Base-by-base conservation (phyloP, 1,284 basidiomycete species). In the Stereum hirsutum region DNA sequence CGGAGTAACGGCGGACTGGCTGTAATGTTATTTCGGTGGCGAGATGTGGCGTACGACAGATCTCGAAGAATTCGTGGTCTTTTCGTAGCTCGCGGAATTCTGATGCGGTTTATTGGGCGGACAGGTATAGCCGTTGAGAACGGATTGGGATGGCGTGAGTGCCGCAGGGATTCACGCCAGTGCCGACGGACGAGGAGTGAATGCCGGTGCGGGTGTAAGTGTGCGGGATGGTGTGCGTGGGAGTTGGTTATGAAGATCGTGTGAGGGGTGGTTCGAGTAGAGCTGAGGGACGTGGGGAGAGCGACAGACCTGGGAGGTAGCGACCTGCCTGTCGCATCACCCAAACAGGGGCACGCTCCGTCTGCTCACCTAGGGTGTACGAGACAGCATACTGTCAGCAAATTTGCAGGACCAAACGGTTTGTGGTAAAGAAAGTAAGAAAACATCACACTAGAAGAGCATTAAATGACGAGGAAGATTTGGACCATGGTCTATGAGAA, bases 311-410 rank as follows among this genome's bases (percentile, higher is more conserved):
- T 63, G 93, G 93, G 41, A 97, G 78, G 65, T 96, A 96, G 43
- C 94, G 77, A 36, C 95, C 94, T 17, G 96, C 96, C 62, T 99
- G 95, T 26, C 96, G 79, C 95, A 99, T 99, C 48, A 98, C 89
- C 95, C 95, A 99, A 48, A 96, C 92, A 11, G 95, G 95, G 2
- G 95, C 91, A 46, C 90, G 80, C 57, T 90, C 87, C 0, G 92
- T 94, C 60, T 78, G 71, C 64, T 95, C 82, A 11, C 92, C 90
- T 85, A 49, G 12, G 23, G 4, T 4, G 25, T 19, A n/a, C 33
- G 19, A 12, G 4, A 19, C 15, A 37, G n/a, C 11, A 30, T 48
- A 36, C 21, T 14, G 11, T 35, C 17, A 35, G 17, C 5, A 17
- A 35, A 35, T 4, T n/a, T n/a, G n/a, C n/a, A n/a, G n/a, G n/a